Percentiles rank a stretch among this genome's conserved stretches.
phyloP scores from a whole-genome alignment of 257 asterid species.

The Voacanga thouarsii region DNA sequence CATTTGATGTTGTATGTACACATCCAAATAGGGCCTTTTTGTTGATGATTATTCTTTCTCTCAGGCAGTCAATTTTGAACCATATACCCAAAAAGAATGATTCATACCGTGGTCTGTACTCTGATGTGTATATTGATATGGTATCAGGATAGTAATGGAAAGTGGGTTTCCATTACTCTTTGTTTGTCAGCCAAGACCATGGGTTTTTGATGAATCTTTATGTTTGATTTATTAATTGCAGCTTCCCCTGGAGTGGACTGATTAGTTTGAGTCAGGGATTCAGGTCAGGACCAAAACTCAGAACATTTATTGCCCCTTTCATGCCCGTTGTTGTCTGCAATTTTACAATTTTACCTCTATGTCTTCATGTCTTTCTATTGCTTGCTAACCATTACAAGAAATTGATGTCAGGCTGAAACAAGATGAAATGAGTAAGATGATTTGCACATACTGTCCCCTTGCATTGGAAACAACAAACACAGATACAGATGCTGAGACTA shows the following conservation, averaged over 20 bases:
- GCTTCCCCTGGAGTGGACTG: slow-evolving; percentile 98
- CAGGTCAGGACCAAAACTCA: slow-evolving; percentile 51
- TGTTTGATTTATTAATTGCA: too few relatives aligned
- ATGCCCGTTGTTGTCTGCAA: slow-evolving; percentile 4
- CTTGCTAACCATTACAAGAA: slow-evolving; percentile 2
- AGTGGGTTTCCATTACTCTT: slow-evolving; percentile 9
- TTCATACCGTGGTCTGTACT: neutral
- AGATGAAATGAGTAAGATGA: too few relatives aligned
- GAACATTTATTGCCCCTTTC: neutral
- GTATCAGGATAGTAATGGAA: slow-evolving; percentile 4
- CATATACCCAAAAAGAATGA: neutral
- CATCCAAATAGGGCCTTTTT: neutral
- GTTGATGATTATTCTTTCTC: slow-evolving; percentile 21
- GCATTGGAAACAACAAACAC: too few relatives aligned
- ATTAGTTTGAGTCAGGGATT: slow-evolving; percentile 97
- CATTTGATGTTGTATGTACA: slow-evolving; percentile 96
- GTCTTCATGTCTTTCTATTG: neutral
- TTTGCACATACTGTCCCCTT: too few relatives aligned
- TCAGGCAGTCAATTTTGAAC: neutral
- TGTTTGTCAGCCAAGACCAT: slow-evolving; percentile 33
- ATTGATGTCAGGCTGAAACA: too few relatives aligned
- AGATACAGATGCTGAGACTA: too few relatives aligned
- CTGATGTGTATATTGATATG: neutral
- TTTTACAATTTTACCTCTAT: neutral
- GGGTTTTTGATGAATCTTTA: slow-evolving; percentile 35